Base-by-base conservation (phyloP, 2,329 filamentous ascomycete genomes). In the Talaromyces amestolkiae region DNA sequence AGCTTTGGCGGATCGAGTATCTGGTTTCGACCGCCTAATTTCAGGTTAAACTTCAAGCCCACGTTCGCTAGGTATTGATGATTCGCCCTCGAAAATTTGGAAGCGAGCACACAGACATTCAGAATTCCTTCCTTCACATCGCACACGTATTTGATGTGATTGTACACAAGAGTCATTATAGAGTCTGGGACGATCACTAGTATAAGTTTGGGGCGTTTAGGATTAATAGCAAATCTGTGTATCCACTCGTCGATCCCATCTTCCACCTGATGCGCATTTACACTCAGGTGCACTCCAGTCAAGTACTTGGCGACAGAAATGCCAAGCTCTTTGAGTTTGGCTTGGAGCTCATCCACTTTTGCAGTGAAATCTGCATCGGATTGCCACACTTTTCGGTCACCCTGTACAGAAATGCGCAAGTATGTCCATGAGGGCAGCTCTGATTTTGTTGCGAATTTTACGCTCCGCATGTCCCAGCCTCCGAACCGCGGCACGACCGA, bases 31-130 rank as follows among this genome's bases (percentile, higher is more conserved):
- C 91, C 91, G 1, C 90, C 91, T 33, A 87, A 82, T 76, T 95
- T 96, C 58, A 94, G 80, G 72, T 97, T 97, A 76, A 94, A 84
- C 77, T 92, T 97, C 64, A 97, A 79, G 0, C 82, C 87, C 2
- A 92, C 83, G 64, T 93, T 93, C 63, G 87, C 87, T 64, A 85
- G 86, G 71, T 89, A 90, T 59, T 86, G 80, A 2, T 68, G 63
- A 72, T 70, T 72, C 47, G 71, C 72, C 6, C 72, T 76, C 3
- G 67, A 68, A 2, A 87, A 74, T 68, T 88, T 88, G 2, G 78
- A 72, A 6, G 76, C 81, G 0, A 85, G 81, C 5, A 90, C 82
- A 69, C 89, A 91, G 66, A 91, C 85, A 0, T 89, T 91, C 65
- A 87, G 86, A 15, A 93, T 83, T 5, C 91, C 91, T 49, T 82